phyloP scores from a whole-genome alignment of 306 rosid species.

The Cucumis hystrix region DNA sequence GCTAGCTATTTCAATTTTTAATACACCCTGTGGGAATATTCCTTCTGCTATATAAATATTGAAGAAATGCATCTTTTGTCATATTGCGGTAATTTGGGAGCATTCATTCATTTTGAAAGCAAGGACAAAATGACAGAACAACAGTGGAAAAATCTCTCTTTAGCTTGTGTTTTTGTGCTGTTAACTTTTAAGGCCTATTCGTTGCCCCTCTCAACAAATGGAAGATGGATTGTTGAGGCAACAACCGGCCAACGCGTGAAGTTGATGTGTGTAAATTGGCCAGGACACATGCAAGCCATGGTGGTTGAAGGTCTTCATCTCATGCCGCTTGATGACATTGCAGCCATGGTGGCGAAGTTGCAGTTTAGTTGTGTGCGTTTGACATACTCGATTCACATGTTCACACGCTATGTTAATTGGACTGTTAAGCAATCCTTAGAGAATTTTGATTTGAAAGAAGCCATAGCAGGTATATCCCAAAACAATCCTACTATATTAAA shows the following conservation, averaged over 20 bases:
- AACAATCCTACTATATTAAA: no score
- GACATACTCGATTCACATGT: no score
- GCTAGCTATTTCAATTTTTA: no score
- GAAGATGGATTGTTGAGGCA: constrained; percentile 29
- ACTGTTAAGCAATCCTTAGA: no score
- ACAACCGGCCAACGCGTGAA: constrained; percentile 18
- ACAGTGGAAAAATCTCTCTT: not conserved
- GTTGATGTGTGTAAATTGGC: constrained; percentile 22
- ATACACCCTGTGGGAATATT: no score
- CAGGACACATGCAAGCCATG: constrained; percentile 12
- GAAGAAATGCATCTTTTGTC: not conserved
- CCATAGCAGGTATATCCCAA: no score
- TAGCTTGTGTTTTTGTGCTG: not conserved
- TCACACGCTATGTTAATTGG: no score
- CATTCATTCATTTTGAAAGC: not conserved
- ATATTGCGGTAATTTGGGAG: not conserved
- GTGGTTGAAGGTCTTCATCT: constrained; percentile 28
- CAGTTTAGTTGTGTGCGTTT: constrained; percentile 16
- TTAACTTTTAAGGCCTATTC: constrained; percentile 6
- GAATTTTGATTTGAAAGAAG: no score
- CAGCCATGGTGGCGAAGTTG: not conserved
- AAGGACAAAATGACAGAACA: not conserved
- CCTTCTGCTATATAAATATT: not conserved
- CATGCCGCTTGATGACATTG: constrained; percentile 16
- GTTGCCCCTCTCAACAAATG: constrained; percentile 24